phyloP scores from a whole-genome alignment of 1,284 basidiomycete species.

The Puccinia triticina region DNA sequence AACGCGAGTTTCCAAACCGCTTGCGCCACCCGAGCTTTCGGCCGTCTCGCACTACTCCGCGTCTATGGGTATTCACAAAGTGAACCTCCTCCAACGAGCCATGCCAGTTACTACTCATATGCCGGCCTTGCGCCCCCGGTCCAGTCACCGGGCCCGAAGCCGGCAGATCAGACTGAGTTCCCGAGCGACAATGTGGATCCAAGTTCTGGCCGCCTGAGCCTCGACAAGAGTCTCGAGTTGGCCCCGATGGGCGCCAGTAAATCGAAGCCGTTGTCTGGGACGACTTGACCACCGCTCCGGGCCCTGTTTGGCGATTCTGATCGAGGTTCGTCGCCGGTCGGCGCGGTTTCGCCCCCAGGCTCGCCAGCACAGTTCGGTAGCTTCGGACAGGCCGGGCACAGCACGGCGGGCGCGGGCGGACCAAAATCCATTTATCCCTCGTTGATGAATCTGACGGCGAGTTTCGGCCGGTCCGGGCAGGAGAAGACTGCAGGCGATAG shows the following conservation, averaged over 20 bases:
- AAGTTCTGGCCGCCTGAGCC: neutral
- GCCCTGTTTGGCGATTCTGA: constrained; percentile 38
- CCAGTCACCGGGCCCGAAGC: neutral
- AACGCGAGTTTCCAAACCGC: constrained; percentile 41
- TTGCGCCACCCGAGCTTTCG: constrained; percentile 38
- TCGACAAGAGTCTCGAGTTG: constrained; percentile 30
- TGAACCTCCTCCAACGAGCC: constrained; percentile 33
- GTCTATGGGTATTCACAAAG: constrained; percentile 27
- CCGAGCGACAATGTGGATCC: neutral
- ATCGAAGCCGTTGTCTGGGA: constrained; percentile 5
- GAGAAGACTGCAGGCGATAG: neutral
- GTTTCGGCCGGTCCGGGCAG: constrained; percentile 1
- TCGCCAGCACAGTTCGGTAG: neutral
- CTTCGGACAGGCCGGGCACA: neutral
- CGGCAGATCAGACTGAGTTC: neutral
- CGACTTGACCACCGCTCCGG: constrained; percentile 36
- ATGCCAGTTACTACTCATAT: neutral
- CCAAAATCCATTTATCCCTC: constrained; percentile 38
- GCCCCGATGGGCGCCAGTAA: constrained; percentile 25
- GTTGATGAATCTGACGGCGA: constrained; percentile 27
- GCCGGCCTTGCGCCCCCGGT: neutral
- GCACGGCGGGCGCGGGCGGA: too few species aligned
- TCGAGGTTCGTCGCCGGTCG: neutral
- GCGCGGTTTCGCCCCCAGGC: neutral
- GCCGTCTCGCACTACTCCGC: constrained; percentile 9